Evolutionary conservation across 2,329 filamentous ascomycete genomes (phyloP), one percentile per base, ranked within the genome.

Genomic region (Fusarium temperatum): DNA sequence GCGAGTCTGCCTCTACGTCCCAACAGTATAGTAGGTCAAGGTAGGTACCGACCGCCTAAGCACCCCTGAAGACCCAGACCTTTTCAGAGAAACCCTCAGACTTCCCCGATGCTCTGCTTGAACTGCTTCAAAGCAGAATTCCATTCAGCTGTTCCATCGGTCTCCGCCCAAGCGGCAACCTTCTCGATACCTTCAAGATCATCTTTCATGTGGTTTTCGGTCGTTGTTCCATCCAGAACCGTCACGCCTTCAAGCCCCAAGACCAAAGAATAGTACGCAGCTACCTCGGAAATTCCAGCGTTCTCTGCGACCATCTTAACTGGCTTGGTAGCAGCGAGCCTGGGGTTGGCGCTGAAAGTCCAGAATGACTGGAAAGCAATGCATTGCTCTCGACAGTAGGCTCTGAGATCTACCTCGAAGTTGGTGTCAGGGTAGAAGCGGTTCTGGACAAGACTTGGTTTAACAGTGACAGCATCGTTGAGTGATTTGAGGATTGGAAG

Each of bases 391-490:
- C 83, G 81, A 64, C 86, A 88, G 67, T 85, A 87, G 1, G 83
- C 81, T 28, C 93, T 88, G 22, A 95, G 81, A 2, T 84, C 82
- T 1, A 84, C 82, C 71, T 95, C 93, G 75, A 88, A 93, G 6
- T 80, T 78, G 1, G 89, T 92, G 5, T 83, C 82, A 4, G 83
- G 81, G 78, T 91, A 89, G 82, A 96, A 94, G 4, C 92, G 88
- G 78, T 96, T 96, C 82, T 96, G 94, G 10, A 95, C 91, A 4
- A 95, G 87, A 3, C 87, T 85, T 2, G 85, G 85, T 68, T 82
- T 83, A 47, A 85, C 69, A 1, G 76, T 82, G 8, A 84, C 83
- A 24, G 82, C 76, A 4, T 84, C 78, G 66, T 86, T 85, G 2
- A 95, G 82, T 9, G 82, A 81, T 59, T 87, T 80, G 1, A 96